These are phyloP conservation scores for Carallia pectinifolia DNA, from an alignment of 345 rosid genomes.

Conservation along the genomic window DNA sequence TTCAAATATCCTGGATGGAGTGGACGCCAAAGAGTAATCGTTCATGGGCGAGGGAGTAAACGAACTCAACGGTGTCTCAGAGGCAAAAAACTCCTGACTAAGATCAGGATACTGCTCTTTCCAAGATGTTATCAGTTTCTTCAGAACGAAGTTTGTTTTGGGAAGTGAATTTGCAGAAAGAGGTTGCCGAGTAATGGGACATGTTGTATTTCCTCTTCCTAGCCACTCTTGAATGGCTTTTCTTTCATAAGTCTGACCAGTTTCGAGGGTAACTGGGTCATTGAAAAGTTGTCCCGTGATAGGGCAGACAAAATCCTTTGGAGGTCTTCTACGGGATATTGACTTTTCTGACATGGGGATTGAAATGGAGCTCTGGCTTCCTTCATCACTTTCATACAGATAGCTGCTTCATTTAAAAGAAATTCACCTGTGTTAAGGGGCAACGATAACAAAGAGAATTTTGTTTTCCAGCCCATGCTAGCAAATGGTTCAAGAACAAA, in stretches of 20 bases:
- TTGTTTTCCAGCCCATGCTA: neutral
- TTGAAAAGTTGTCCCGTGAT: slow-evolving; percentile 58
- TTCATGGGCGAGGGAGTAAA: slow-evolving; percentile 33
- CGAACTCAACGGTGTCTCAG: slow-evolving; percentile 50
- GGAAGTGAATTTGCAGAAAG: slow-evolving; percentile 44
- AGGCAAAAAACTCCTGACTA: slow-evolving; percentile 51
- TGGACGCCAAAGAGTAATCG: slow-evolving; percentile 22
- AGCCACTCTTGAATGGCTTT: slow-evolving; percentile 77
- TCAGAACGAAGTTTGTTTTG: slow-evolving; percentile 66
- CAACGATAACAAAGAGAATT: neutral
- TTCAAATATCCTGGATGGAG: slow-evolving; percentile 22
- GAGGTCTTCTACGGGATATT: slow-evolving; percentile 46
- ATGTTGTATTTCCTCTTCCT: slow-evolving; percentile 51
- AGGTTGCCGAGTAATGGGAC: slow-evolving; percentile 63
- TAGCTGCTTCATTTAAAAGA: slow-evolving; percentile 31
- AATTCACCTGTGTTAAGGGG: neutral
- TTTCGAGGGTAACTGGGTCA: slow-evolving; percentile 71
- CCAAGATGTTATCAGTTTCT: slow-evolving; percentile 65
- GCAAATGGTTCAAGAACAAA: neutral
- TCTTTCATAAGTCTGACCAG: slow-evolving; percentile 71
- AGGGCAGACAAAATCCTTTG: slow-evolving; percentile 71
- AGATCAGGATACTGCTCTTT: slow-evolving; percentile 62
- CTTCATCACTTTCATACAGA: slow-evolving; percentile 43
- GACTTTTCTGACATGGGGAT: slow-evolving; percentile 43
- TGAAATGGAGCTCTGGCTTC: slow-evolving; percentile 44